Percentiles rank a stretch among this genome's conserved stretches.
These are phyloP conservation scores for Colletotrichum liriopes DNA, from an alignment of 2,329 filamentous ascomycete genomes.

Conservation along the genomic window DNA sequence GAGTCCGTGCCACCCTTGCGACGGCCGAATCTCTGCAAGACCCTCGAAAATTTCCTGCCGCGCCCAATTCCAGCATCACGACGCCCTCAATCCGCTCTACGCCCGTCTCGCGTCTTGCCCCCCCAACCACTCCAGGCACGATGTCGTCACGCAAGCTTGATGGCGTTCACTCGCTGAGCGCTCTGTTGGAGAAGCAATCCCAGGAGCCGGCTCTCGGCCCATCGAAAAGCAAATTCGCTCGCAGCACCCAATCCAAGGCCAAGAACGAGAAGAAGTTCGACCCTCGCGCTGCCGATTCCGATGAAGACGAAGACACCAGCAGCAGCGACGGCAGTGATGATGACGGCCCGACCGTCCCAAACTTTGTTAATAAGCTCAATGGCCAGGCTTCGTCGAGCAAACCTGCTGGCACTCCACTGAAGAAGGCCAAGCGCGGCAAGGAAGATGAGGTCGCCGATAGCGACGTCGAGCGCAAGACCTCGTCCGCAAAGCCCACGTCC, in stretches of 20 bases:
- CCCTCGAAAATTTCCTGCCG: conserved; percentile 42
- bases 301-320: conserved; percentile 46
- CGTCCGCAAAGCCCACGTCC: conserved; percentile 40
- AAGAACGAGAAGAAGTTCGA: conserved; percentile 44
- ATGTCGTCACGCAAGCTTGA: conserved; percentile 41
- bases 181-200: conserved; percentile 36
- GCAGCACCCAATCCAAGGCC: conserved; percentile 40
- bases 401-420: conserved; percentile 32
- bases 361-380: conserved; percentile 34
- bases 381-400: conserved; percentile 31
- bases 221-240: conserved; percentile 27
- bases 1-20: conserved; percentile 37
- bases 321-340: conserved; percentile 48
- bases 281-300: conserved; percentile 38
- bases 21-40: conserved; percentile 19
- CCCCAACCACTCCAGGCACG: conserved; percentile 22
- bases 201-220: conserved; percentile 8
- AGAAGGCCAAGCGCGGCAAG: conserved; percentile 48
- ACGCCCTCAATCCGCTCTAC: conserved; percentile 28
- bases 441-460: conserved; percentile 60
- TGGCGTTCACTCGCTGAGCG: conserved; percentile 39
- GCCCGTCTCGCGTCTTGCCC: conserved; percentile 10
- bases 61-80: conserved; percentile 13
- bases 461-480: conserved; percentile 55
- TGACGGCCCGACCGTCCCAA: conserved; percentile 5